Percentiles rank a stretch among this genome's conserved stretches.
Conservation (phyloP, 108 stramenopile species). For the Bacterosira constricta region DNA sequence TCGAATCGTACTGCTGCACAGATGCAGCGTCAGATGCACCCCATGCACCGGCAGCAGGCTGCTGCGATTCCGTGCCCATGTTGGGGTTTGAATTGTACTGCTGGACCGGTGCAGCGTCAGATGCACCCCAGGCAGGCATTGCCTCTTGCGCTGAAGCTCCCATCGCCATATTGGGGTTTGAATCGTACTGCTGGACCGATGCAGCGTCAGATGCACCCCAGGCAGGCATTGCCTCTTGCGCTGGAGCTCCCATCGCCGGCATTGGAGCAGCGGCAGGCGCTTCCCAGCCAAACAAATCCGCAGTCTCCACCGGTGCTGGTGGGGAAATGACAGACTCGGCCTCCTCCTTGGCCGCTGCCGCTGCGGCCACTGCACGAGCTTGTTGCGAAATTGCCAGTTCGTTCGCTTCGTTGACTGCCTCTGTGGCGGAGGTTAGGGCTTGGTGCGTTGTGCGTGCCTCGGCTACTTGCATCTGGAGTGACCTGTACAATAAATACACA, state of each 20-base stretch:
- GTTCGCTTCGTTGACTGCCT: conserved; percentile 68
- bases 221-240: not conserved
- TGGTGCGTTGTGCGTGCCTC: conserved; percentile 32
- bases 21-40: not conserved
- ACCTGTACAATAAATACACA: no score
- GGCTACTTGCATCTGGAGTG: conserved; percentile 25
- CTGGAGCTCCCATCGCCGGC: not conserved
- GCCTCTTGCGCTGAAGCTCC: conserved; percentile 1
- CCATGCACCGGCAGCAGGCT: not conserved
- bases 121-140: not conserved
- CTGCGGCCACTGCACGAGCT: conserved; percentile 46
- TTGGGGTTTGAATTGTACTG: no score
- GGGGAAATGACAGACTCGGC: conserved; percentile 18
- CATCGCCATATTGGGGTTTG: no score
- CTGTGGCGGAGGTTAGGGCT: conserved; percentile 45
- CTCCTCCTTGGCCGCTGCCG: conserved; percentile 18
- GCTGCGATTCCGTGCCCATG: no score
- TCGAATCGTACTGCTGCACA: no score
- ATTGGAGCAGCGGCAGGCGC: conserved; percentile 21
- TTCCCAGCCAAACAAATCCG: conserved; percentile 50
- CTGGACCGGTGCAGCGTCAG: not conserved
- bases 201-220: not conserved
- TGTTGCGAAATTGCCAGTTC: conserved; percentile 47
- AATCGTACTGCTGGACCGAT: no score
- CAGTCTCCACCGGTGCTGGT: conserved; percentile 23